Percentiles rank a stretch among this genome's conserved stretches.
These are phyloP conservation scores for Royoungia palumana DNA, from an alignment of 768 basidiomycete genomes.

Conservation along the genomic window DNA sequence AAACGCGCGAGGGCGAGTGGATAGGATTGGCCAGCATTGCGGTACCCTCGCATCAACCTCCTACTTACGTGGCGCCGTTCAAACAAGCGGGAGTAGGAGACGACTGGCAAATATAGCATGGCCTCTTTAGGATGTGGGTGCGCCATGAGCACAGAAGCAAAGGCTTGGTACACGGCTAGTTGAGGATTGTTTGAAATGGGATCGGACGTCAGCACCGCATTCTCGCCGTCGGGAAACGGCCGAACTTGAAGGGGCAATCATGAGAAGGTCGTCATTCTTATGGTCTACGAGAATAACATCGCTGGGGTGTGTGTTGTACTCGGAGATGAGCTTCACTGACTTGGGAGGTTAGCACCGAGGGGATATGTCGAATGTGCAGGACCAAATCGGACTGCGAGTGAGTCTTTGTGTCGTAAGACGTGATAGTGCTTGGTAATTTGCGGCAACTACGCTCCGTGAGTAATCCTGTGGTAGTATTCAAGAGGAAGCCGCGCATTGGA, in stretches of 20 bases:
- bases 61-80: slow-evolving; percentile 10
- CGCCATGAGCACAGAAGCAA: slow-evolving; percentile 27
- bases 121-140: slow-evolving; percentile 27
- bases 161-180: slow-evolving; percentile 16
- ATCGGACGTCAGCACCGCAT: slow-evolving; percentile 12
- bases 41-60: slow-evolving; percentile 11
- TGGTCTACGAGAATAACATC: slow-evolving; percentile 14
- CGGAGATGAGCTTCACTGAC: too few relatives aligned
- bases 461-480: too few relatives aligned
- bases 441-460: too few relatives aligned
- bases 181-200: slow-evolving; percentile 25
- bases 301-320: slow-evolving; percentile 18
- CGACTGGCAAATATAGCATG: slow-evolving; percentile 22
- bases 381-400: too few relatives aligned
- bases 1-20: slow-evolving; percentile 10
- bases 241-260: not conserved
- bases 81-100: slow-evolving; percentile 8
- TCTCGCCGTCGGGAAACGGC: not conserved
- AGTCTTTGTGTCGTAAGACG: too few relatives aligned
- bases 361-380: too few relatives aligned
- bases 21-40: slow-evolving; percentile 15
- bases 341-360: too few relatives aligned
- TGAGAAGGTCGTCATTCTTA: slow-evolving; percentile 20
- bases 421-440: too few relatives aligned
- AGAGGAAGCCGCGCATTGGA: too few relatives aligned